phyloP scores from a whole-genome alignment of 2,329 filamentous ascomycete species.

The Venturia effusa region DNA sequence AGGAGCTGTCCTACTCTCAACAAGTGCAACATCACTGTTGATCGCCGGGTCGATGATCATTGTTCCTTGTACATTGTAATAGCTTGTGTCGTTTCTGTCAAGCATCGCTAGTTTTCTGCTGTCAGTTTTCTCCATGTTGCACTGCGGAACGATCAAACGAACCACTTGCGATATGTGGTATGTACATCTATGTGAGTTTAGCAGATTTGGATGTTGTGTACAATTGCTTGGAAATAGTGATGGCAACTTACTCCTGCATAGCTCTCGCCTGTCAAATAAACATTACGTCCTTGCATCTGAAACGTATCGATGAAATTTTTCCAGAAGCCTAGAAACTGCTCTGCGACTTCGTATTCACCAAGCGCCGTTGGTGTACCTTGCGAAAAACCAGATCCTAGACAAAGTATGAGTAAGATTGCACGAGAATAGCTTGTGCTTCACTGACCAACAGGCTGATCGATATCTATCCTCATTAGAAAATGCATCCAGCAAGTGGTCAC shows the following conservation, averaged over 20 bases:
- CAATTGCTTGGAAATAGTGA: neutral
- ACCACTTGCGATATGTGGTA: constrained; percentile 13
- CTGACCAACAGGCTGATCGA: constrained; percentile 1
- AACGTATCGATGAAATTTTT: constrained; percentile 17
- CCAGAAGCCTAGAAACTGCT: constrained; percentile 17
- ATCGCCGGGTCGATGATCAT: constrained; percentile 16
- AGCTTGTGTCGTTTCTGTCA: constrained; percentile 22
- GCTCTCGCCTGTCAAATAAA: constrained; percentile 16
- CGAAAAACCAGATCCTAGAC: neutral
- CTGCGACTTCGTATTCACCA: constrained; percentile 16
- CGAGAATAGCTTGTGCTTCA: neutral
- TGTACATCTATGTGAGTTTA: constrained; percentile 12
- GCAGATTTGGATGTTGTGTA: neutral
- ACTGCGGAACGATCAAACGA: neutral
- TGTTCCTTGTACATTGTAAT: constrained; percentile 14
- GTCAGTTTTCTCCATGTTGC: neutral
- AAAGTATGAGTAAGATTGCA: neutral
- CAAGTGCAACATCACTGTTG: neutral
- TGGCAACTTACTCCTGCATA: constrained; percentile 13
- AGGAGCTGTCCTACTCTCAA: neutral
- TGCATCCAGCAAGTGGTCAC: neutral
- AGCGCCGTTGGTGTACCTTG: constrained; percentile 14
- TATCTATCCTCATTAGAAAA: neutral
- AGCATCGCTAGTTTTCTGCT: constrained; percentile 13
- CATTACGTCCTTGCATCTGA: constrained; percentile 16